Conservation (phyloP, 2,329 filamentous ascomycete genomes). For the Colletotrichum sp. region DNA sequence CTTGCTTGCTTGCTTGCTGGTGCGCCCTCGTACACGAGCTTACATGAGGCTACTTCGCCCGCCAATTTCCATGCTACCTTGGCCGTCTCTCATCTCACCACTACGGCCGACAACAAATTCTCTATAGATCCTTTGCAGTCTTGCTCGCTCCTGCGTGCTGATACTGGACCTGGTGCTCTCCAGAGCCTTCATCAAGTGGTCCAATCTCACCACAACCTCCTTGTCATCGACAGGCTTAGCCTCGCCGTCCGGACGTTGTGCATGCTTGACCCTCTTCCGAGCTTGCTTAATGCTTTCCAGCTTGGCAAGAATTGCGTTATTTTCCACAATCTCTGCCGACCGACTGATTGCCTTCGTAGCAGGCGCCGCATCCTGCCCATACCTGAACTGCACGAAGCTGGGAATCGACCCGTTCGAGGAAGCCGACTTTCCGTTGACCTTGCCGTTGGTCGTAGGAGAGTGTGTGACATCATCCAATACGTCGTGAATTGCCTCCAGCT, state of each 20-base stretch:
- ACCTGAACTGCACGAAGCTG: slow-evolving; percentile 84
- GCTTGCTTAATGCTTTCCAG: slow-evolving; percentile 79
- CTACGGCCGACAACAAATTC: slow-evolving; percentile 94
- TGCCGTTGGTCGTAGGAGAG: slow-evolving; percentile 36
- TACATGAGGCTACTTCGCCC: slow-evolving; percentile 94
- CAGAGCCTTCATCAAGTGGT: slow-evolving; percentile 80
- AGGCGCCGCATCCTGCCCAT: slow-evolving; percentile 64
- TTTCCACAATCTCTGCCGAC: slow-evolving; percentile 70
- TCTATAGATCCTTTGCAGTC: slow-evolving; percentile 81
- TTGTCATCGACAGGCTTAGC: slow-evolving; percentile 44
- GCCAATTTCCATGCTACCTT: slow-evolving; percentile 90
- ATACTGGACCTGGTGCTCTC: slow-evolving; percentile 83
- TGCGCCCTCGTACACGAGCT: neutral
- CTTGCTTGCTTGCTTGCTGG: neutral
- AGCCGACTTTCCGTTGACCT: slow-evolving; percentile 30
- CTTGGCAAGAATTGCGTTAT: slow-evolving; percentile 80
- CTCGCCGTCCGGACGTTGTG: slow-evolving; percentile 31
- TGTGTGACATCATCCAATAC: slow-evolving; percentile 66
- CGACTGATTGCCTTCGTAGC: slow-evolving; percentile 49
- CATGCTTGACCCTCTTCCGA: slow-evolving; percentile 53
- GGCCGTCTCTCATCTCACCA: slow-evolving; percentile 93
- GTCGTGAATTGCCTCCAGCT: slow-evolving; percentile 96
- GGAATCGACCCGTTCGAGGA: slow-evolving; percentile 36
- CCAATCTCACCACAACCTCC: slow-evolving; percentile 85
- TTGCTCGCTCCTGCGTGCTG: slow-evolving; percentile 74